Evolutionary conservation across 108 stramenopile genomes (phyloP).

Genomic region (Bacterosira constricta): DNA sequence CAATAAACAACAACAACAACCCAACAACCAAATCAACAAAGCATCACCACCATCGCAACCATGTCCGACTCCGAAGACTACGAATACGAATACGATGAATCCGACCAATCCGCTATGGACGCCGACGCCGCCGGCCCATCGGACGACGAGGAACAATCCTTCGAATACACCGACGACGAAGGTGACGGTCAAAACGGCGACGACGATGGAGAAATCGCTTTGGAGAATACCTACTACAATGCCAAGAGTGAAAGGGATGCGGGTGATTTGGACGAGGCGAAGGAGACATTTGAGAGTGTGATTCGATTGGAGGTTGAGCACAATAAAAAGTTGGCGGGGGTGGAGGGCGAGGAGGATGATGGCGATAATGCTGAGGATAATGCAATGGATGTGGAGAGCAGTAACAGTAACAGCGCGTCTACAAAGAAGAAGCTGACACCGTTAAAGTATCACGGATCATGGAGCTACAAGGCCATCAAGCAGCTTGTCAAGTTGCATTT

Average conservation of each 20-base stretch:
- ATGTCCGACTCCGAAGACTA: conserved; percentile 55
- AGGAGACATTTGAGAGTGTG: conserved; percentile 76
- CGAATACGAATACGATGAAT: conserved; percentile 57
- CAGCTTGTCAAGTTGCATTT: conserved; percentile 89
- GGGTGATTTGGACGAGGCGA: conserved; percentile 60
- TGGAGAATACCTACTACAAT: conserved; percentile 94
- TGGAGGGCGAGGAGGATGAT: conserved; percentile 32
- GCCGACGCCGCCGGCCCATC: conserved; percentile 18
- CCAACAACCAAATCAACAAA: not conserved
- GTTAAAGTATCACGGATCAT: conserved; percentile 64
- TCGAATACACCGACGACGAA: conserved; percentile 92
- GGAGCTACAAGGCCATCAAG: conserved; percentile 92
- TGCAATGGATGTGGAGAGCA: conserved; percentile 23
- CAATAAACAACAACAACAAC: too few relatives aligned
- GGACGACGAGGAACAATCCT: conserved; percentile 72
- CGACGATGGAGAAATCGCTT: conserved; percentile 70
- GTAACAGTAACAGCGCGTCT: not conserved
- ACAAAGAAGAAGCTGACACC: conserved; percentile 12
- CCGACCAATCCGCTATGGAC: conserved; percentile 21
- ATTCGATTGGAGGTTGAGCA: conserved; percentile 53
- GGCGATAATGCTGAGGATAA: conserved; percentile 3
- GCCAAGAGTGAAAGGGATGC: conserved; percentile 81
- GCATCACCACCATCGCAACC: too few relatives aligned
- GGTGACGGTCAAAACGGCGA: conserved; percentile 51
- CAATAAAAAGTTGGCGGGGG: conserved; percentile 27